Base-by-base conservation (phyloP, 139 green algal genomes). In the Coelastrella sp. region DNA sequence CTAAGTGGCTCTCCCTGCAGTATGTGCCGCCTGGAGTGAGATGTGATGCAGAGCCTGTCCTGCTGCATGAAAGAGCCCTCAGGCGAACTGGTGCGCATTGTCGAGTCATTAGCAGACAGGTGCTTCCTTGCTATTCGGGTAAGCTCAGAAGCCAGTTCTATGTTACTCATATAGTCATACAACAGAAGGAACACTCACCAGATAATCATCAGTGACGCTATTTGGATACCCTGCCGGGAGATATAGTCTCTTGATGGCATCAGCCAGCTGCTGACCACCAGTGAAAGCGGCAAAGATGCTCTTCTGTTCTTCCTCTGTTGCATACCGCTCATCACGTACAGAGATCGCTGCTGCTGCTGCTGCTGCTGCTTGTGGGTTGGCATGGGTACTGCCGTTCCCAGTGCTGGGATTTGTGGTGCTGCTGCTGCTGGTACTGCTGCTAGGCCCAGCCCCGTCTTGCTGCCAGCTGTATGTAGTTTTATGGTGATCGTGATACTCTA, bases 211-310 rank as follows among this genome's bases (percentile, higher is more conserved):
- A 3, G 96, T 96, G 0, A 97, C 95, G 16, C 64, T 95, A 60
- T 83, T 61, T 3, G 97, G 97, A 65, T 91, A 98, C 19, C 96
- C 97, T 10, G 89, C 87, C 16, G 97, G 97, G 4, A 99, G 91
- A 78, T 98, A 96, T 5, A 95, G 88, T 0, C 83, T 19, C 68
- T 60, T 74, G 5, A 93, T 17, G 20, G 73, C 73, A 58, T 80
- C 73, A 66, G 83, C 32, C n/a, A 71, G 85, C 58, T 81, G 71
- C 73, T 74, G 73, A 76, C 20, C 47, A 59, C 84, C 84, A 80
- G 10, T 13, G 19, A 68, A 7, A 47, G 66, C 17, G 65, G 74
- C 13, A 80, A n/a, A 11, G 32, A 78, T 22, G 83, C 3, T 23
- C 65, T 88, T 7, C 84, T 82, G 84, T 73, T 82, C 7, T 61